Base-by-base conservation (phyloP, 345 rosid species). In the Pugionium cornutum region DNA sequence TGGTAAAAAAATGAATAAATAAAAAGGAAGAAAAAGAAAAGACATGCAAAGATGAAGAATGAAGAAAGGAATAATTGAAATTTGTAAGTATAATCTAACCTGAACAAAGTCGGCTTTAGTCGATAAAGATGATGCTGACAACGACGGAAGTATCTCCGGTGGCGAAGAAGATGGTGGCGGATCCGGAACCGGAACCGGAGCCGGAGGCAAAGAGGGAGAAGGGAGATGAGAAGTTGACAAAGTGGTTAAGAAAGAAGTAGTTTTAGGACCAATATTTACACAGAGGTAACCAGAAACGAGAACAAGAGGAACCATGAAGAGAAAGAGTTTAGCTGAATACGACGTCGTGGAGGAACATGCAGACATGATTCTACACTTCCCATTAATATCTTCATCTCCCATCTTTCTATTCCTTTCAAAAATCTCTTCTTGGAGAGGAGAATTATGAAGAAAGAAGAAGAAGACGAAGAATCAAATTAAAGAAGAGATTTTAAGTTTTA, bases 281-380 rank as follows among this genome's bases (percentile, higher is more conserved):
- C 58, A 66, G 49, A 81, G 64, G 29, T 74, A 69, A 51, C 69
- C 73, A 50, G 78, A 66, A 18, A 77, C 70, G 10, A 83, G 43
- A 7, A 83, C 31, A 26, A 84, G 57, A n/a, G 87, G 90, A 54
- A 74, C 74, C 75, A 83, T 45, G 54, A 83, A 41, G 65, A 78
- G 28, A 30, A 83, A 53, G 37, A 82, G 80, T 70, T 70, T 81
- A 51, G 58, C 18, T 7, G 65, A 40, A 40, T 40, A 40, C 44
- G 44, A 40, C 5, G 44, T 40, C 44, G 44, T 40, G 1, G 2
- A 74, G 32, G 66, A 75, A 64, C 81, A 79, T 71, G 82, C 69
- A 75, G 49, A 53, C 30, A 58, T 42, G 40, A 6, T 43, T 72
- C 55, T 59, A 67, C 46, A 51, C 39, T 67, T 60, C 41, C 18